Percentiles rank a stretch among this genome's conserved stretches.
phyloP scores from a whole-genome alignment of 768 basidiomycete species.

The Lactarius hatsudake region DNA sequence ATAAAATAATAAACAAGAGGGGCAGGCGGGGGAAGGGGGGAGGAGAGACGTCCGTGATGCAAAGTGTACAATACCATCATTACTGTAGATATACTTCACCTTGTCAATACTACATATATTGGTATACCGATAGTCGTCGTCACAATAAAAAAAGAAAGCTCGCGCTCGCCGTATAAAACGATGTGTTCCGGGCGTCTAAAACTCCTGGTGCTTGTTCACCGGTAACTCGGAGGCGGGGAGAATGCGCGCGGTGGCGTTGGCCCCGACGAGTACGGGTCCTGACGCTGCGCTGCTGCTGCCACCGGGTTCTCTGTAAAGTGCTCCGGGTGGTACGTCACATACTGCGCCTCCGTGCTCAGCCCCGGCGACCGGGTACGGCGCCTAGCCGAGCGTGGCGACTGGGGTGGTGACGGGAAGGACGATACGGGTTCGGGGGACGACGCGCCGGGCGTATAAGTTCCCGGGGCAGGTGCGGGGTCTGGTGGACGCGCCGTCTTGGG shows the following conservation, averaged over 20 bases:
- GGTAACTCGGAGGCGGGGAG: conserved; percentile 16
- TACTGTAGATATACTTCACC: not conserved
- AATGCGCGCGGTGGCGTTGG: not conserved
- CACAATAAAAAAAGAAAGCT: not conserved
- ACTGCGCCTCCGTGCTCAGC: not conserved
- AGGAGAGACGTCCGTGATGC: not conserved
- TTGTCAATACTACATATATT: not conserved
- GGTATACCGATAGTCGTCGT: not conserved
- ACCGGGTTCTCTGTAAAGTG: not conserved
- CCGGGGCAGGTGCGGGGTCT: not conserved
- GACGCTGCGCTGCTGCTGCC: not conserved
- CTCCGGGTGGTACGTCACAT: conserved; percentile 2
- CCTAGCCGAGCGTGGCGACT: not conserved
- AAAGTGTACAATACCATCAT: not conserved
- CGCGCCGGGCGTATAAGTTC: not conserved
- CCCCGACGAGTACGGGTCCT: not conserved
- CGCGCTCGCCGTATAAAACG: not conserved
- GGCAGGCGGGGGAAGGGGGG: not conserved
- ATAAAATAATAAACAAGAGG: not conserved
- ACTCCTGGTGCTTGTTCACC: too few species aligned
- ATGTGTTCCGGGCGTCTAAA: not conserved
- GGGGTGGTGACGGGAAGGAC: not conserved
- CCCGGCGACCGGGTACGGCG: not conserved
- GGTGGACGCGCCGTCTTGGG: conserved; percentile 3
- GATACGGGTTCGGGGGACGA: not conserved